These are phyloP conservation scores for Podospora pseudocomata DNA, from an alignment of 495 filamentous ascomycete genomes.

Conservation along the genomic window DNA sequence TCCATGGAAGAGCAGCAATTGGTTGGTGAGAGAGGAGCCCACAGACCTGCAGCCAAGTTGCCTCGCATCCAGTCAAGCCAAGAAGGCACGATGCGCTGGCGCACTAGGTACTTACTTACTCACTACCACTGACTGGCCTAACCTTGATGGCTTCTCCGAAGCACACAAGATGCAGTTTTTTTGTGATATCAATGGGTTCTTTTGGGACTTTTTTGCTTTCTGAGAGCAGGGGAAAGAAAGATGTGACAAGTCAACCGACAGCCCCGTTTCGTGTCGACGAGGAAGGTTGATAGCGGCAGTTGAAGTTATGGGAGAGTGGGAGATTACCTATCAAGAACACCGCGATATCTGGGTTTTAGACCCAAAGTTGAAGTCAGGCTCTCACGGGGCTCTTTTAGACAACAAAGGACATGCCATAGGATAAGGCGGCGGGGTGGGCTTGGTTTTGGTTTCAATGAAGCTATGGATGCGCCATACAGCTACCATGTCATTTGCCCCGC, in stretches of 20 bases:
- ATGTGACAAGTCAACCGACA: neutral
- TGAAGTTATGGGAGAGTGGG: neutral
- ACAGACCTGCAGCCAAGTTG: slow-evolving; percentile 32
- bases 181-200: neutral
- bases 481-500: neutral
- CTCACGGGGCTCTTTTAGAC: neutral
- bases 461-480: too few relatives aligned
- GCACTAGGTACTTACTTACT: neutral
- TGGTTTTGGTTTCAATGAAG: too few relatives aligned
- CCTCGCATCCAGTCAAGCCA: slow-evolving; percentile 20
- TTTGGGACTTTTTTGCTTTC: too few relatives aligned
- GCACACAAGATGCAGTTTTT: neutral
- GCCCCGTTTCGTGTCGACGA: neutral
- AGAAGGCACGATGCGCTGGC: neutral
- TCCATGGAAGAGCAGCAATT: slow-evolving; percentile 19
- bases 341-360: too few relatives aligned
- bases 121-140: neutral
- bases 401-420: neutral
- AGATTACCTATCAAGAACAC: too few relatives aligned
- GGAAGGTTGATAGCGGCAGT: neutral
- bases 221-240: neutral
- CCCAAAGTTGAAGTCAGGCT: neutral
- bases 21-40: slow-evolving; percentile 22
- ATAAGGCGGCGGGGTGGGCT: neutral
- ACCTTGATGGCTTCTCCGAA: neutral